Evolutionary conservation across 257 asterid genomes (phyloP), one percentile per base, ranked within the genome.

Genomic region (Solanum peruvianum): DNA sequence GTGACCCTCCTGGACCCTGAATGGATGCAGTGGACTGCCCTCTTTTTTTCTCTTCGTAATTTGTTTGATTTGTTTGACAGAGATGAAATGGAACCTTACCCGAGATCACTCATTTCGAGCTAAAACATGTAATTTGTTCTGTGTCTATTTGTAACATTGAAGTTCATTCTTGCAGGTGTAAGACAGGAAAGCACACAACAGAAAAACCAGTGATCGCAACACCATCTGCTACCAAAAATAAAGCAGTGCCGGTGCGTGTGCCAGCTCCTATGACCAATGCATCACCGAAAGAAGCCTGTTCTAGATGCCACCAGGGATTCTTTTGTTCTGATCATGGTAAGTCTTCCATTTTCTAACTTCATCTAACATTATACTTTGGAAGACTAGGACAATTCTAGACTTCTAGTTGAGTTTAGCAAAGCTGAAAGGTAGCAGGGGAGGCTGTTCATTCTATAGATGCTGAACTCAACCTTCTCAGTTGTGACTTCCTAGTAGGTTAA

Each of bases 221-320:
- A 87, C 91, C 93, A 62, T 89, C 92, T 87, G 87, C 93, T 87
- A 87, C 88, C 87, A 92, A 89, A 49, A 90, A 83, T 88, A 91
- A 58, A 83, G 89, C 90, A 39, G 82, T 86, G 85, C 44, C 95
- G 1, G 23, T 18, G 12, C 39, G 3, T 71, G 87, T 89, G 52
- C 93, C 90, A 81, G 64, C 88, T 78, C 88, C 89, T 20, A 29
- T 83, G 25, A 84, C 90, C 77, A 87, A 88, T 88, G 73, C 83
- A 82, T 92, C 93, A 52, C 71, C 91, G 4, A 91, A 92, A 86
- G 95, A 93, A 70, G 60, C 91, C 72, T 95, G 99, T 90, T 88
- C 94, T 58, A 91, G 99, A 91, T 97, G 99, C 92, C 94, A 93
- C 87, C 99, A 95, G 93, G 99, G 99, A 70, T 97, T 95, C 86